Evolutionary conservation across 345 rosid genomes (phyloP).

Genomic region (Gossypium thurberi): DNA sequence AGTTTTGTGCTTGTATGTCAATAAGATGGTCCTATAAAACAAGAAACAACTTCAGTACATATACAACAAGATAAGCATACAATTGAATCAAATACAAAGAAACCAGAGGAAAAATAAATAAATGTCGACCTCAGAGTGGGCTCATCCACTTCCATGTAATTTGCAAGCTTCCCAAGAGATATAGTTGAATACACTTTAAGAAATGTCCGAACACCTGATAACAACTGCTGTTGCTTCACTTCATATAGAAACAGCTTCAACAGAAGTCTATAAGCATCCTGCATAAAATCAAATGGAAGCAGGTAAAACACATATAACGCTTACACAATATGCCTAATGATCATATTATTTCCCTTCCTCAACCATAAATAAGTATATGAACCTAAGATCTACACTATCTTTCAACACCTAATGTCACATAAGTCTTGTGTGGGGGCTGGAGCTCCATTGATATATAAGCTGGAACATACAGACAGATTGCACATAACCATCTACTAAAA

Average conservation of each 20-base stretch:
- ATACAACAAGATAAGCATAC: background rate
- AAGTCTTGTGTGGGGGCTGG: background rate
- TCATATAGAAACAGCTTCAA: constrained; percentile 90
- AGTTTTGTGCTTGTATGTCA: constrained; percentile 97
- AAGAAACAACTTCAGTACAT: constrained; percentile 5
- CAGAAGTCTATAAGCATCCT: constrained; percentile 96
- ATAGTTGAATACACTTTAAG: constrained; percentile 87
- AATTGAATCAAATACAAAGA: background rate
- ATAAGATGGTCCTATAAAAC: constrained; percentile 65
- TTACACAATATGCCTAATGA: background rate
- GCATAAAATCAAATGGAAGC: constrained; percentile 9
- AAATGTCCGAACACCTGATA: constrained; percentile 72
- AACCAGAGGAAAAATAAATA: background rate
- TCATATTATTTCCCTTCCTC: background rate
- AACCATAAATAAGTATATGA: background rate
- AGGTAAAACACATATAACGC: background rate
- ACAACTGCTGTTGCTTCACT: constrained; percentile 89
- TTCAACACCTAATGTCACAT: background rate
- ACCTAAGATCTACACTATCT: background rate
- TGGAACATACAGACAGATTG: background rate
- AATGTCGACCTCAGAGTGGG: constrained; percentile 60
- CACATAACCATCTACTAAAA: background rate
- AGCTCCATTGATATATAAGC: background rate
- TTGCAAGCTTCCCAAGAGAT: constrained; percentile 79
- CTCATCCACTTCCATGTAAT: constrained; percentile 92